A percentile compares a stretch with the other conserved stretches of the same genome.
Evolutionary conservation across 2,329 filamentous ascomycete genomes (phyloP).

Genomic region (Colletotrichum karsti): DNA sequence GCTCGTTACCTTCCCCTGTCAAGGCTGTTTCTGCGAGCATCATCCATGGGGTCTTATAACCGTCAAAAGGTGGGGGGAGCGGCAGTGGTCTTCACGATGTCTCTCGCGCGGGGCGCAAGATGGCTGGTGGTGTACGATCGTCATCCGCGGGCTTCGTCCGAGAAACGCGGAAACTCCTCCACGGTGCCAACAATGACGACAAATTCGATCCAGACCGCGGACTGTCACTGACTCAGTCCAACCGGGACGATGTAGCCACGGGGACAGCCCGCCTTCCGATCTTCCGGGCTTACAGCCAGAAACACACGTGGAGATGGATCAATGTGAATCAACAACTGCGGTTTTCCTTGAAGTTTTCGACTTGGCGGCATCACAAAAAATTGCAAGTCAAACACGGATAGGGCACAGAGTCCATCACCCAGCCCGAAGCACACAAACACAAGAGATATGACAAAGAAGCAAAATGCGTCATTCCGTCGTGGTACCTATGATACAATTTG

Average conservation of each 20-base stretch:
- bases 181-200: background rate
- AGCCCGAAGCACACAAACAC: background rate
- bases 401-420: background rate
- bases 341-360: constrained; percentile 6
- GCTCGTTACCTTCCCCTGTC: constrained; percentile 9
- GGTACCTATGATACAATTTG: constrained; percentile 22
- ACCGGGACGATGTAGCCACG: background rate
- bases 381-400: background rate
- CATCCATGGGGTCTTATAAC: constrained; percentile 10
- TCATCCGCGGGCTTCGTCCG: background rate
- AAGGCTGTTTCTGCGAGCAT: constrained; percentile 15
- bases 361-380: background rate
- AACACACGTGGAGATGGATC: constrained; percentile 4
- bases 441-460: background rate
- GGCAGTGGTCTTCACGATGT: constrained; percentile 12
- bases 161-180: constrained; percentile 7
- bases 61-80: constrained; percentile 14
- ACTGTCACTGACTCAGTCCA: constrained; percentile 11
- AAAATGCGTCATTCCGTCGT: constrained; percentile 24
- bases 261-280: constrained; percentile 3
- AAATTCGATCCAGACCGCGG: background rate
- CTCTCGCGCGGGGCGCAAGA: constrained; percentile 3
- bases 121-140: background rate
- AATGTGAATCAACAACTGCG: background rate
- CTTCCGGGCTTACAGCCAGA: constrained; percentile 15